Conservation (phyloP, 2,329 filamentous ascomycete species). For the Teratosphaeria viscida region DNA sequence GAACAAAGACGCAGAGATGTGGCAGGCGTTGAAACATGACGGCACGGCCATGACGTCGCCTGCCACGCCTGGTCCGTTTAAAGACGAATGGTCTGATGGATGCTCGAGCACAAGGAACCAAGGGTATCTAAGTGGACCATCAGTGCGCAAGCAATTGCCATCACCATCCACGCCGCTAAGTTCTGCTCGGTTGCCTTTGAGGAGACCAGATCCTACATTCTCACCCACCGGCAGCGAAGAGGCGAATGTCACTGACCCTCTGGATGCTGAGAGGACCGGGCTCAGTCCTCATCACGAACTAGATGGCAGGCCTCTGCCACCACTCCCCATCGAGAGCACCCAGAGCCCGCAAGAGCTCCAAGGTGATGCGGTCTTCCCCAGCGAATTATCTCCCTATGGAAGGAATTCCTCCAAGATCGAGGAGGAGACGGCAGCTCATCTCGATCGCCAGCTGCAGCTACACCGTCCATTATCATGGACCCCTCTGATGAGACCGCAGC, state of each 20-base stretch:
- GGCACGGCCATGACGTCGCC: neutral
- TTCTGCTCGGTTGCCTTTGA: neutral
- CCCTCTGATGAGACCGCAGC: neutral
- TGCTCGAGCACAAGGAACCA: neutral
- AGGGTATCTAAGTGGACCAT: neutral
- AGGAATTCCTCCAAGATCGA: neutral
- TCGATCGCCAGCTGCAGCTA: neutral
- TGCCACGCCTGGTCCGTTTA: neutral
- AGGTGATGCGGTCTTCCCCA: neutral
- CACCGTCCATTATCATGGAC: neutral
- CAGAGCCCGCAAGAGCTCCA: neutral
- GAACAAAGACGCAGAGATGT: conserved; percentile 4
- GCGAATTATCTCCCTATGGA: neutral
- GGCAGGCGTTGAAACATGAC: conserved; percentile 2
- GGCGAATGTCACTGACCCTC: neutral
- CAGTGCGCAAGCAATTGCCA: neutral
- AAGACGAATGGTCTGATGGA: neutral
- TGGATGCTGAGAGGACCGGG: neutral
- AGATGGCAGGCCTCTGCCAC: neutral
- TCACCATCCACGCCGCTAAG: conserved; percentile 6
- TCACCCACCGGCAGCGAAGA: neutral
- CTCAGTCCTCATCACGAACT: neutral
- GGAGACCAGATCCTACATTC: conserved; percentile 1
- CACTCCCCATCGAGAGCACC: neutral
- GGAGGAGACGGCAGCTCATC: neutral